phyloP scores from a whole-genome alignment of 257 asterid species.

The Solanum chiquidenum region DNA sequence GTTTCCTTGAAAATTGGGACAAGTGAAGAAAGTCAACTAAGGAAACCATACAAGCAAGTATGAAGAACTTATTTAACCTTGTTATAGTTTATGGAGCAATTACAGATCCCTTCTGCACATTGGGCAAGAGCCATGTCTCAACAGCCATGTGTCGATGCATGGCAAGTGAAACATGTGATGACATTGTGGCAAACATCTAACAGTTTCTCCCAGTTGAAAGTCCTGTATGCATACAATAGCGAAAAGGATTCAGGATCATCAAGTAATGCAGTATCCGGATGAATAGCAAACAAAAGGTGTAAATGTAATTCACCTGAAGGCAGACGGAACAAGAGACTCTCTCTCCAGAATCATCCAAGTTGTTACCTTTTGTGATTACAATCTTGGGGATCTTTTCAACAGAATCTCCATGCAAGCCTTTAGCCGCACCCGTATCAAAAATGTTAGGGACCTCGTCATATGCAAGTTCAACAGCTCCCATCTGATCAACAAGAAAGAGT shows the following conservation, averaged over 20 bases:
- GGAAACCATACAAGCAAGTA: conserved; percentile 28
- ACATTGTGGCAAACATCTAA: conserved; percentile 77
- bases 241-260: neutral
- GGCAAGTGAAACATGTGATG: conserved; percentile 91
- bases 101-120: conserved; percentile 93
- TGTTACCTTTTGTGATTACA: conserved; percentile 41
- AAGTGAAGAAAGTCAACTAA: conserved; percentile 14
- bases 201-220: conserved; percentile 82
- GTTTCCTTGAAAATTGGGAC: conserved; percentile 13
- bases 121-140: conserved; percentile 97
- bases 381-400: conserved; percentile 85
- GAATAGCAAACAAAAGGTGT: neutral
- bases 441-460: conserved; percentile 72
- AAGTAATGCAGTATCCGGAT: neutral
- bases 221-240: conserved; percentile 29
- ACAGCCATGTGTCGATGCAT: conserved; percentile 91
- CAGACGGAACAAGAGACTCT: conserved; percentile 87
- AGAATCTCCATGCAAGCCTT: conserved; percentile 71
- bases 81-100: neutral
- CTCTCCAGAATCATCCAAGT: conserved; percentile 64
- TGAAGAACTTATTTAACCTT: conserved; percentile 23
- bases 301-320: conserved; percentile 58
- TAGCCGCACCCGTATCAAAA: conserved; percentile 85
- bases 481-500: conserved; percentile 26
- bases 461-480: conserved; percentile 81